Evolutionary conservation across 164 flowering plant genomes (phyloP).

Genomic region (Litsea cubeba): DNA sequence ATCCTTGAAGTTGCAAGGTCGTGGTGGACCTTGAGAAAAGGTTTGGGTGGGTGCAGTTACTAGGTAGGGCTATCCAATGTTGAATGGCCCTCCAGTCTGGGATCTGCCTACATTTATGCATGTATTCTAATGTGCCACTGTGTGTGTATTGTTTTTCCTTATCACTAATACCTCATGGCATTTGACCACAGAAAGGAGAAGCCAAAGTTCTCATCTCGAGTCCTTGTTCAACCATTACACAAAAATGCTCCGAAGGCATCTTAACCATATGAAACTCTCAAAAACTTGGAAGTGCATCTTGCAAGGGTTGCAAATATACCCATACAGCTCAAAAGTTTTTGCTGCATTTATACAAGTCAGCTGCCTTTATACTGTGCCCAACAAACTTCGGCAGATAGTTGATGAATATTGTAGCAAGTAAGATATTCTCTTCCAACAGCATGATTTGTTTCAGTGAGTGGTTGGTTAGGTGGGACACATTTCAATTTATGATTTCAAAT

Average conservation of each 20-base stretch:
- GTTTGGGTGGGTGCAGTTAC: too few relatives aligned
- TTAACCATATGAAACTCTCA: constrained; percentile 30
- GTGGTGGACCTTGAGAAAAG: too few relatives aligned
- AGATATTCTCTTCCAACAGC: constrained; percentile 17
- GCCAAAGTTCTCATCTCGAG: constrained; percentile 74
- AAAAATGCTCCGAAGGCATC: constrained; percentile 54
- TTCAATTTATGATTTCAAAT: too few relatives aligned
- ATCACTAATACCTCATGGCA: background rate
- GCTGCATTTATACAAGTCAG: constrained; percentile 49
- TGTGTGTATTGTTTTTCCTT: too few relatives aligned
- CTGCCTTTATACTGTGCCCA: constrained; percentile 57
- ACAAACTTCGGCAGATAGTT: constrained; percentile 65
- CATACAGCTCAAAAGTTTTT: constrained; percentile 59
- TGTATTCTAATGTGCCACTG: too few relatives aligned
- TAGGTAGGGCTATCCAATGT: too few relatives aligned
- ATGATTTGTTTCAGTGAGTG: background rate
- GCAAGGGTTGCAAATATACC: constrained; percentile 75
- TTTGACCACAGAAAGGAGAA: constrained; percentile 59
- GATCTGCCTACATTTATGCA: too few relatives aligned
- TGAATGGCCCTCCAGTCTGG: too few relatives aligned
- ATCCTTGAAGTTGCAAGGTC: too few relatives aligned
- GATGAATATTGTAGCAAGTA: constrained; percentile 71
- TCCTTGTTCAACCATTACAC: constrained; percentile 49
- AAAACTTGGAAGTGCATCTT: constrained; percentile 49
- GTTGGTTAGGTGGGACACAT: too few relatives aligned